Percentiles rank a stretch among this genome's conserved stretches.
phyloP scores from a whole-genome alignment of 2,329 filamentous ascomycete genomes.

The Cryphonectria radicalis region DNA sequence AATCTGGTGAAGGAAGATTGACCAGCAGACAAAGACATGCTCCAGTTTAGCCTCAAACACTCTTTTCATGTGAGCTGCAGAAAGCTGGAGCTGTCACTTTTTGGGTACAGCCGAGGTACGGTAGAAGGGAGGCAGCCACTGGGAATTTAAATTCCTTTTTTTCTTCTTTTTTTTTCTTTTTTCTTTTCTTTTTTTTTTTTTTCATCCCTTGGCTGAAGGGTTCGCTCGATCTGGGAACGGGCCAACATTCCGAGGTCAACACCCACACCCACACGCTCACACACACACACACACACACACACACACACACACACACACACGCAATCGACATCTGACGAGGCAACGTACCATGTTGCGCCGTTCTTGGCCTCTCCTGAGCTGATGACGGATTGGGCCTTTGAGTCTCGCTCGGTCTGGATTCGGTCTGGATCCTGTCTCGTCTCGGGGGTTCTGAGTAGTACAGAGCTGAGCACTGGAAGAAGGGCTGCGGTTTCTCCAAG shows the following conservation, averaged over 20 bases:
- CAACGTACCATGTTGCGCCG: neutral
- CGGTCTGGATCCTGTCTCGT: constrained; percentile 12
- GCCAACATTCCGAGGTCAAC: constrained; percentile 2
- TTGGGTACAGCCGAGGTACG: constrained; percentile 3
- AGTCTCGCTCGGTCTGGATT: constrained; percentile 11
- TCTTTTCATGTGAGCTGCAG: neutral
- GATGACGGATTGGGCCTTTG: neutral
- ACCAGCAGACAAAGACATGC: neutral
- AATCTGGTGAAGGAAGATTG: neutral
- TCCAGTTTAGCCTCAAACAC: neutral
- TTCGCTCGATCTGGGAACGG: neutral
- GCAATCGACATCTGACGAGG: neutral
- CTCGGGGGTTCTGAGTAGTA: neutral
- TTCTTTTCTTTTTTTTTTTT: too few species aligned
- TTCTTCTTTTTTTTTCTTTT: neutral
- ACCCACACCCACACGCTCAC: neutral
- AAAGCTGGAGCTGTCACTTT: neutral
- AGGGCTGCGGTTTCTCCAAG: neutral
- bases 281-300: neutral
- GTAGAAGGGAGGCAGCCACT: neutral
- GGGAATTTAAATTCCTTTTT: neutral
- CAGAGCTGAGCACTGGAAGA: neutral
- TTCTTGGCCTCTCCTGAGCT: neutral
- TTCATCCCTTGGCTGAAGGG: neutral
- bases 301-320: too few species aligned